A percentile compares a stretch with the other conserved stretches of the same genome.
Evolutionary conservation across 1,139 yeast species (phyloP).

Genomic region (Wickerhamomyces sp.): DNA sequence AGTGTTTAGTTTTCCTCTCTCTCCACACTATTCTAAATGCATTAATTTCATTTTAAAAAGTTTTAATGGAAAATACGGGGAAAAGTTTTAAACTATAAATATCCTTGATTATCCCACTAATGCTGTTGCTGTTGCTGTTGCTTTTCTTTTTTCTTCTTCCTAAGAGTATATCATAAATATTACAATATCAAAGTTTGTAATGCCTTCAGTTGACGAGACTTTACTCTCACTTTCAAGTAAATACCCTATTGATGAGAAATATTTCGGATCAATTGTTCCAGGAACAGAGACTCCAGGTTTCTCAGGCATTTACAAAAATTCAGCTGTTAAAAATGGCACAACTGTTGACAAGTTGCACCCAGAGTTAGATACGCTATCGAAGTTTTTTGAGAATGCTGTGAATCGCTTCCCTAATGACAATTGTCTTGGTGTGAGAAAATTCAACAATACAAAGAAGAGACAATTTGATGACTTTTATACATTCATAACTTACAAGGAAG

Average conservation of each 20-base stretch:
- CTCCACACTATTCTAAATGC: too few relatives aligned
- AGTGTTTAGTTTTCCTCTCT: too few relatives aligned
- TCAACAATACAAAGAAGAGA: conserved; percentile 19
- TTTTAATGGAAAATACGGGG: not conserved
- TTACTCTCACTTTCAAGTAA: not conserved
- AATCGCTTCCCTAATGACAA: conserved; percentile 23
- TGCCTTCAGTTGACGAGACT: conserved; percentile 6
- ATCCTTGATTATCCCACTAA: not conserved
- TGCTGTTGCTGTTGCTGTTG: too few relatives aligned
- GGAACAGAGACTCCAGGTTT: conserved; percentile 12
- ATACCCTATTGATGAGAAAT: conserved; percentile 2
- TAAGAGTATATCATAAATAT: too few relatives aligned
- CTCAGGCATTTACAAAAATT: conserved; percentile 29
- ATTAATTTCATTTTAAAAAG: not conserved
- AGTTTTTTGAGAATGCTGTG: conserved; percentile 33
- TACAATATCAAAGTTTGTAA: not conserved
- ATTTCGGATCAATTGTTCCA: conserved; percentile 3
- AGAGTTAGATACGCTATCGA: conserved; percentile 35
- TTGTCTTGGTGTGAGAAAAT: conserved; percentile 37
- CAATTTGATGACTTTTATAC: conserved; percentile 28
- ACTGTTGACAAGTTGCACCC: conserved; percentile 36
- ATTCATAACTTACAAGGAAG: conserved; percentile 33
- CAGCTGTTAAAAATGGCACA: conserved; percentile 27
- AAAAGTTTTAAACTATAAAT: too few relatives aligned
- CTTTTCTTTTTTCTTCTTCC: too few relatives aligned